Percentiles rank a stretch among this genome's conserved stretches.
Evolutionary conservation across 192 early-diverging fungal genomes (phyloP).

Genomic region (Phlyctochytrium arcticum): DNA sequence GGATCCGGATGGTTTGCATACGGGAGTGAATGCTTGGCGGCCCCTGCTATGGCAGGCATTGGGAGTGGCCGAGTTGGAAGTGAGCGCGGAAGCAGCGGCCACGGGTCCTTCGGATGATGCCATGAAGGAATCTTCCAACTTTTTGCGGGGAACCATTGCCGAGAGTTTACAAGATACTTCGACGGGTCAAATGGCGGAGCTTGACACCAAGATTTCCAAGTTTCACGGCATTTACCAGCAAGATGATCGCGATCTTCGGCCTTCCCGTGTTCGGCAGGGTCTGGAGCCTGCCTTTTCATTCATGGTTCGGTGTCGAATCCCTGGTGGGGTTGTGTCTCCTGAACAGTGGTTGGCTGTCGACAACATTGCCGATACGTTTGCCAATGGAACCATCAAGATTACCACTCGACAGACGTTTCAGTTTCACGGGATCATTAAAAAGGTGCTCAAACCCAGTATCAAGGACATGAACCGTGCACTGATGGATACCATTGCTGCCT

Average conservation of each 20-base stretch:
- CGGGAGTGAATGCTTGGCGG: slow-evolving; percentile 75
- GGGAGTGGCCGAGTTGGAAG: slow-evolving; percentile 67
- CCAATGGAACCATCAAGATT: slow-evolving; percentile 87
- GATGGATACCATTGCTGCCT: slow-evolving; percentile 91
- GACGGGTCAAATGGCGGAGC: slow-evolving; percentile 81
- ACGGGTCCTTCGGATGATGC: slow-evolving; percentile 83
- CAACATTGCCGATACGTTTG: slow-evolving; percentile 75
- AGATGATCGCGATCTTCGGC: slow-evolving; percentile 93
- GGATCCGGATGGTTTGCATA: slow-evolving; percentile 86
- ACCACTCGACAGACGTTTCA: slow-evolving; percentile 98
- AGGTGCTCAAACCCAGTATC: slow-evolving; percentile 80
- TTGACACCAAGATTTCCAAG: slow-evolving; percentile 89
- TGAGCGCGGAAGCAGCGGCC: slow-evolving; percentile 55
- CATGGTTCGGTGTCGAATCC: slow-evolving; percentile 95
- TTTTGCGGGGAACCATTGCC: slow-evolving; percentile 86
- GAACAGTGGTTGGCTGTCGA: slow-evolving; percentile 95
- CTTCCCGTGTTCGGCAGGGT: slow-evolving; percentile 75
- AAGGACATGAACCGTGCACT: slow-evolving; percentile 87
- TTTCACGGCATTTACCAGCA: slow-evolving; percentile 98
- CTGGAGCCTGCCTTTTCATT: slow-evolving; percentile 91
- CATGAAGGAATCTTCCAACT: slow-evolving; percentile 91
- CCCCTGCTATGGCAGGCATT: slow-evolving; percentile 80
- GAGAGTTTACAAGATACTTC: slow-evolving; percentile 77
- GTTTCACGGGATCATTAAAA: slow-evolving; percentile 93
- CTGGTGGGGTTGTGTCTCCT: slow-evolving; percentile 84